Percentiles rank a stretch among this genome's conserved stretches.
These are phyloP conservation scores for Boletus edulis DNA, from an alignment of 768 basidiomycete species.

Conservation along the genomic window DNA sequence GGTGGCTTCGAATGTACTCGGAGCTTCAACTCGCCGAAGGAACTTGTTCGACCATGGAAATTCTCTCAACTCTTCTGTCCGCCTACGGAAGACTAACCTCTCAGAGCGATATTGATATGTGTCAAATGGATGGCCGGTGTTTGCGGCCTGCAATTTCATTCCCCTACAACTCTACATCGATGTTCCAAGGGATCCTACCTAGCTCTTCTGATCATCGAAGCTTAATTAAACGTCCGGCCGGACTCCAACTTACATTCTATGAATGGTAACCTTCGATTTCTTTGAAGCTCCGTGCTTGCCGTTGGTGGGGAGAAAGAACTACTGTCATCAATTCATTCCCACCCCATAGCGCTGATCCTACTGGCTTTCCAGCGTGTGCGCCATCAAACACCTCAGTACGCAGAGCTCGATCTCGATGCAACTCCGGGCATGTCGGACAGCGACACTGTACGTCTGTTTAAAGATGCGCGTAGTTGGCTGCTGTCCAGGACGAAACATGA, in stretches of 20 bases:
- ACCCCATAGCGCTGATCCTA: slow-evolving; percentile 1
- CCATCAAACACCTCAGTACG: neutral
- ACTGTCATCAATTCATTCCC: neutral
- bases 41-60: neutral
- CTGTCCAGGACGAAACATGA: neutral
- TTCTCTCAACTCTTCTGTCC: too few species aligned
- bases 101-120: too few species aligned
- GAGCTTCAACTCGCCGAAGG: too few species aligned
- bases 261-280: neutral
- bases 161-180: too few species aligned
- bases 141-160: too few species aligned
- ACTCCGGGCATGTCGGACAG: neutral
- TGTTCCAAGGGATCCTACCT: too few species aligned
- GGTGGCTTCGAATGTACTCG: too few species aligned
- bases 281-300: neutral
- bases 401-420: neutral
- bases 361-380: neutral
- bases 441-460: neutral
- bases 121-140: too few species aligned
- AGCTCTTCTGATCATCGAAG: too few species aligned
- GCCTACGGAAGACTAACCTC: too few species aligned
- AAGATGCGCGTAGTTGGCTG: neutral
- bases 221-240: too few species aligned
- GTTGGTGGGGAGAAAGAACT: neutral
- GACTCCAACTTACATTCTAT: too few species aligned